Conservation (phyloP, 2,329 filamentous ascomycete genomes). For the Botryosphaeria dothidea region DNA sequence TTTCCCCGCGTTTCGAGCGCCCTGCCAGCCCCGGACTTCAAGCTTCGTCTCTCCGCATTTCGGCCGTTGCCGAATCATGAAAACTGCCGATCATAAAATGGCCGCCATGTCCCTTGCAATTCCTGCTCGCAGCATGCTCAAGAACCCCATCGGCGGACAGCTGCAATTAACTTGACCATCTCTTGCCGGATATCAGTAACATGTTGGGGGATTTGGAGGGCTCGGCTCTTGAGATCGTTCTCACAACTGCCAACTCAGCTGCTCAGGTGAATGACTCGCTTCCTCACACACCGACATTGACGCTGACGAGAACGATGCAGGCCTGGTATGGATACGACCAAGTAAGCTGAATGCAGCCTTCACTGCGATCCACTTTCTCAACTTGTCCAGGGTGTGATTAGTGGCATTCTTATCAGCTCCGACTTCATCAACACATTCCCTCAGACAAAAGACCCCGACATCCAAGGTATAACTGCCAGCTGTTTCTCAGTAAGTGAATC, state of each 20-base stretch:
- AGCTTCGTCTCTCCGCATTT: neutral
- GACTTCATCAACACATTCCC: slow-evolving; percentile 27
- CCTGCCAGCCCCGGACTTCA: neutral
- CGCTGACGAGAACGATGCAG: slow-evolving; percentile 4
- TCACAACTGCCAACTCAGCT: neutral
- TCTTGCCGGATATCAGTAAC: neutral
- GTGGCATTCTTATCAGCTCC: slow-evolving; percentile 24
- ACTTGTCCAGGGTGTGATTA: slow-evolving; percentile 20
- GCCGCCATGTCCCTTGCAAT: neutral
- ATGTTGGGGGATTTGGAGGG: neutral
- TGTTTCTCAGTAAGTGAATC: slow-evolving; percentile 26
- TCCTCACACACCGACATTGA: neutral
- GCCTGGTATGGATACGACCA: slow-evolving; percentile 25
- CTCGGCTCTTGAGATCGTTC: neutral
- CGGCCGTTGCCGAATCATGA: neutral
- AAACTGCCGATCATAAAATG: neutral
- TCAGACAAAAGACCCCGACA: slow-evolving; percentile 24
- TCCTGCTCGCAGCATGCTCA: neutral
- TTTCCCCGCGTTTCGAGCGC: neutral
- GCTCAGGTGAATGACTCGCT: neutral
- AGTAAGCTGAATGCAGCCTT: neutral
- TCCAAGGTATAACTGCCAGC: slow-evolving; percentile 28
- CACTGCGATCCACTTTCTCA: neutral
- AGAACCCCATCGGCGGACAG: neutral
- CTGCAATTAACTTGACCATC: neutral